Evolutionary conservation across 208 protist genomes (phyloP), one percentile per base, ranked within the genome.

Genomic region (Leishmania guyanensis): DNA sequence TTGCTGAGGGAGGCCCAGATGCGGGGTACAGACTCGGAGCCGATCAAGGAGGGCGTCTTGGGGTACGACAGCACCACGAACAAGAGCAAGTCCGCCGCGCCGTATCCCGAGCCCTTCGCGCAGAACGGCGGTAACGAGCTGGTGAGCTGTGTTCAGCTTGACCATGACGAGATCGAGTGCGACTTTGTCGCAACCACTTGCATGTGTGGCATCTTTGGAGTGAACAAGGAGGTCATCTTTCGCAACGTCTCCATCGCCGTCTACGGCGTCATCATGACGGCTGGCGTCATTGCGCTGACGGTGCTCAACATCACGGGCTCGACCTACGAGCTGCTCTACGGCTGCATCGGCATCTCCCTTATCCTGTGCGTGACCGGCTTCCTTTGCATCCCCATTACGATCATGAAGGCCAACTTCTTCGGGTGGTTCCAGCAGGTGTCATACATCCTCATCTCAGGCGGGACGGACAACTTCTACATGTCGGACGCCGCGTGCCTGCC

Each of bases 391-490:
- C 88, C 91, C 5, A 29, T 83, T 33, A 79, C 66, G 43, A 78
- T 93, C 56, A 88, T 88, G 68, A 90, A 91, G 79, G 86, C 82
- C 22, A 92, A 91, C 81, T 71, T 91, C 29, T 94, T 84, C 51
- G 75, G 78, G 26, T 92, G 85, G 70, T 62, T 89, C 54, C 75
- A 87, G 48, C 56, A 84, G 26, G 82, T 80, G n/a, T 79, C 84
- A 4, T 92, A 90, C 80, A 72, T 95, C 69, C 69, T 68, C 26
- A 85, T 95, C 53, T 72, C 81, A 17, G 89, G 86, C 53, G 87
- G 84, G 22, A 70, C 91, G 33, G 84, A 91, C 70, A 88, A 74
- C 33, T 95, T 92, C 81, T 93, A 86, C 84, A 86, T 86, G 74
- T 80, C 84, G 4, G 77, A 85, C 50, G 69, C 75, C 5, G 70